Conservation (phyloP, 2,329 filamentous ascomycete species). For the Purpureocillium lavendulum region DNA sequence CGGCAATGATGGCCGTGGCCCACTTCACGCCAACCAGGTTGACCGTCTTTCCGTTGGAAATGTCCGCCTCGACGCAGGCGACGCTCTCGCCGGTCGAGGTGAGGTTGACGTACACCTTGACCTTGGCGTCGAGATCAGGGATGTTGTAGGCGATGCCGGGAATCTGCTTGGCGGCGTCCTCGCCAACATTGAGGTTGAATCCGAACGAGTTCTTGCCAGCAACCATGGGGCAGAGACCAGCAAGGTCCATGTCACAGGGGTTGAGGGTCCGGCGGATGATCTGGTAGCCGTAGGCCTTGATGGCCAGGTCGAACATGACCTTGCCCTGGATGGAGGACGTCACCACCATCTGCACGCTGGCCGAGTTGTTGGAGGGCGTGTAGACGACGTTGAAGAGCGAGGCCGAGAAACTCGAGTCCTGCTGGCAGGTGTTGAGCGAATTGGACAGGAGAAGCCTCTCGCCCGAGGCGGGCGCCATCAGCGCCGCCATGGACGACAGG, state of each 20-base stretch:
- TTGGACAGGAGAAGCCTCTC: constrained; percentile 67
- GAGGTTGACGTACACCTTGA: constrained; percentile 73
- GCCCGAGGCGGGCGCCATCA: constrained; percentile 43
- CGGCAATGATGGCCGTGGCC: constrained; percentile 81
- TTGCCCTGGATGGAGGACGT: constrained; percentile 76
- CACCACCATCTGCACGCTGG: constrained; percentile 68
- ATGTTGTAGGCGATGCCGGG: constrained; percentile 83
- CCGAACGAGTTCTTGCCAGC: constrained; percentile 69
- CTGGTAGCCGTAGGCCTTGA: constrained; percentile 76
- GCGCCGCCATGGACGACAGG: constrained; percentile 33
- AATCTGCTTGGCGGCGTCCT: constrained; percentile 53
- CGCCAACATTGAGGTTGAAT: constrained; percentile 56
- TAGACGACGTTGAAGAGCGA: constrained; percentile 81
- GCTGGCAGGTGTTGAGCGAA: constrained; percentile 78
- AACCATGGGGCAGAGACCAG: constrained; percentile 84
- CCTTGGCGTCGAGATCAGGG: constrained; percentile 81
- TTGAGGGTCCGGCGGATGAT: constrained; percentile 61
- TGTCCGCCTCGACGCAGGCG: constrained; percentile 77
- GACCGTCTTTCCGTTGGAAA: constrained; percentile 90
- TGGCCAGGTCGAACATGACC: constrained; percentile 66
- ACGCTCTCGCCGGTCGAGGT: constrained; percentile 53
- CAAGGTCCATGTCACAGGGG: constrained; percentile 63
- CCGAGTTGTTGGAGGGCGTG: constrained; percentile 64
- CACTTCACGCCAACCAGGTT: constrained; percentile 83
- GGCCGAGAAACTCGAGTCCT: constrained; percentile 77